Evolutionary conservation across 352 stramenopile genomes (phyloP).

Genomic region (Hyaloperonospora arabidopsidis): DNA sequence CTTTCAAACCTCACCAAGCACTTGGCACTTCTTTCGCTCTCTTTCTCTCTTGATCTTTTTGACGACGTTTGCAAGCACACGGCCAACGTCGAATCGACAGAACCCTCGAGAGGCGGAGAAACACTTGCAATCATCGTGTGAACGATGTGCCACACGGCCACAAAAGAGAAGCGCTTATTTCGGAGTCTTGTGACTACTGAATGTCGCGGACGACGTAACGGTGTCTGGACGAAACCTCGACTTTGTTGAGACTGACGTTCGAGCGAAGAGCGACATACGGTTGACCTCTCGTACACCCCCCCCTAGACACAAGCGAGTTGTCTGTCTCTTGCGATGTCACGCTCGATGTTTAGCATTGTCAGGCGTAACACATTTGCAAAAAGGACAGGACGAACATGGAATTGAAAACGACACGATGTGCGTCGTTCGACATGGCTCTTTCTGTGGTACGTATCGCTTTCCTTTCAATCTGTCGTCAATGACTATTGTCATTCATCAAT

Average conservation of each 20-base stretch:
- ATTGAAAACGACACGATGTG: neutral
- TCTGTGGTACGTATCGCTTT: neutral
- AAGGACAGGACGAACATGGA: neutral
- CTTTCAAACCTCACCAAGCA: no score
- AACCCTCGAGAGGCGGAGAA: constrained; percentile 19
- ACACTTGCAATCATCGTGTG: constrained; percentile 10
- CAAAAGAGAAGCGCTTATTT: constrained; percentile 12
- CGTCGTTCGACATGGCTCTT: neutral
- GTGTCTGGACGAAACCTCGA: no score
- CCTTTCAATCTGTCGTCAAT: constrained; percentile 9
- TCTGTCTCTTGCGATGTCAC: constrained; percentile 1
- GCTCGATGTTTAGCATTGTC: constrained; percentile 8
- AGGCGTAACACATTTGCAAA: constrained; percentile 25
- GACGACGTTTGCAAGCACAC: neutral
- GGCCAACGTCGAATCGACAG: constrained; percentile 18
- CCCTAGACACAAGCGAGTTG: no score
- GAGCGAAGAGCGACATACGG: no score
- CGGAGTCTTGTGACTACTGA: constrained; percentile 17
- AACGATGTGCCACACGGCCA: constrained; percentile 9
- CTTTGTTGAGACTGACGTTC: no score
- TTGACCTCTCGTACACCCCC: no score
- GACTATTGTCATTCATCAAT: constrained; percentile 19
- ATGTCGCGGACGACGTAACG: no score
- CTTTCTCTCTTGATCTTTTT: neutral
- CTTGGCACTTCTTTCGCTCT: neutral